Evolutionary conservation across 768 basidiomycete species (phyloP), one percentile per base, ranked within the genome.

Genomic region (Russula foetens): DNA sequence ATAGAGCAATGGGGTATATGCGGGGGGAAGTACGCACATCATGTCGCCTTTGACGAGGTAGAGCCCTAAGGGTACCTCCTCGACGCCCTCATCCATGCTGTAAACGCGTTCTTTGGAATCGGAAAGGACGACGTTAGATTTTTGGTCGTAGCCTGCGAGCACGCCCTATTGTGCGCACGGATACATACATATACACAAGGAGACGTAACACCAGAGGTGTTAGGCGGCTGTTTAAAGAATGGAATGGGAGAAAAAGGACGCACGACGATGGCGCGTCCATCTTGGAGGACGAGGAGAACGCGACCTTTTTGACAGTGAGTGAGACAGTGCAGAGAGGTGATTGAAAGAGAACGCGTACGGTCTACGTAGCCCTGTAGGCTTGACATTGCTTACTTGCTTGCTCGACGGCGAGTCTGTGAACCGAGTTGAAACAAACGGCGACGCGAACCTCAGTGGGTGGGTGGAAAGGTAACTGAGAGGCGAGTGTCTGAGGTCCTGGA

Each of bases 1-100:
- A n/a, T n/a, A n/a, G 35, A 5, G 35, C 9, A 5, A 35, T 11
- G 19, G 39, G 4, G 17, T 3, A 41, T 41, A 41, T 19, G 39
- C 17, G 17, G 24, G 29, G n/a, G 26, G 12, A 41, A 41, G 7
- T 41, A 84, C 92, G 73, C 68, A 98, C 97, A 96, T 94, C 81
- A 94, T 94, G 71, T 99, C 97, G 3, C 97, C 97, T 69, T 98
- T 94, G 70, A 99, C 93, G 69, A 99, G 85, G 74, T 99, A 98
- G 47, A 98, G 78, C 0, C 97, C 97, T 26, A 98, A 78, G 0
- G 92, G 90, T 11, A 94, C 85, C 78, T 98, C 94, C 74, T 98
- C 92, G 28, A 97, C 93, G 43, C 90, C 89, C 68, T 91, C 90
- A 17, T 99, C 97, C 55, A 82, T 74, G 69, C 88, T 90, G 72